Conservation (phyloP, 2,329 filamentous ascomycete genomes). For the Raffaelea arxii region DNA sequence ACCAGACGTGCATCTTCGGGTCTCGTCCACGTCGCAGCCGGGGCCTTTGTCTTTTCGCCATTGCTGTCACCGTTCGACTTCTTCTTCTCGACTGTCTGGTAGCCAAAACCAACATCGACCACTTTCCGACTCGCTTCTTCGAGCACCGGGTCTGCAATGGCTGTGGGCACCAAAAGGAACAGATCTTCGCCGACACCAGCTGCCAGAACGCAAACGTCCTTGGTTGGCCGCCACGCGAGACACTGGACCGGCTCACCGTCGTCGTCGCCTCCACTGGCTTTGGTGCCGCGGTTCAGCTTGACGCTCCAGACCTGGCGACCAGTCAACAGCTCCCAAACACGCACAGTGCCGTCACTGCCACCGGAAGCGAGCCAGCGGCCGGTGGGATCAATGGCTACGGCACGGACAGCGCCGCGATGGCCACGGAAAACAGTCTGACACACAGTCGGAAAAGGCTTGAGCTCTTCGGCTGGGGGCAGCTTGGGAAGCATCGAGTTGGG, state of each 20-base stretch:
- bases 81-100: conserved; percentile 55
- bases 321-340: conserved; percentile 80
- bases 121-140: conserved; percentile 67
- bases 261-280: not conserved
- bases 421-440: conserved; percentile 81
- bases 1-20: conserved; percentile 65
- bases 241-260: conserved; percentile 76
- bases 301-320: conserved; percentile 82
- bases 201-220: conserved; percentile 70
- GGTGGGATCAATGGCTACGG: conserved; percentile 73
- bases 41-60: conserved; percentile 31
- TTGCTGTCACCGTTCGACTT: conserved; percentile 31
- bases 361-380: conserved; percentile 83
- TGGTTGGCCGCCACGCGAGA: conserved; percentile 81
- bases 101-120: conserved; percentile 85
- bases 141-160: conserved; percentile 57
- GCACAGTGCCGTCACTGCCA: conserved; percentile 86
- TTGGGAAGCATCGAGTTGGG: conserved; percentile 88
- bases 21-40: conserved; percentile 73
- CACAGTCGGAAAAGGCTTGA: conserved; percentile 88
- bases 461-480: conserved; percentile 81
- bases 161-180: conserved; percentile 69
- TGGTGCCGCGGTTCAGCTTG: conserved; percentile 52
- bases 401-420: conserved; percentile 80
- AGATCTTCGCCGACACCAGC: conserved; percentile 78